Percentiles rank a stretch among this genome's conserved stretches.
These are phyloP conservation scores for Eimeria maxima DNA, from an alignment of 169 alveolate species.

Conservation along the genomic window DNA sequence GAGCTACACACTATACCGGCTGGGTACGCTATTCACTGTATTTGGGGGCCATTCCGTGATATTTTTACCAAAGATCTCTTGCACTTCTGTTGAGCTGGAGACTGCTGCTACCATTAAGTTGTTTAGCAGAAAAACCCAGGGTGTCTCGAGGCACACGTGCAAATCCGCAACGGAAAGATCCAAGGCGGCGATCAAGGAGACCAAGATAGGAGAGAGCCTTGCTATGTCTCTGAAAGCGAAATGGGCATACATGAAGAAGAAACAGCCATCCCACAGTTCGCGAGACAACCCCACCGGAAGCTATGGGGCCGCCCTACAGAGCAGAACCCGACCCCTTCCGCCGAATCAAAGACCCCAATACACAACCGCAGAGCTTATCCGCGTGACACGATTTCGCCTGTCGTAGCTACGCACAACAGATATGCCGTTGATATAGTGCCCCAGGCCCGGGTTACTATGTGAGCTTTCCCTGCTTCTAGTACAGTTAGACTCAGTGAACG, in stretches of 20 bases:
- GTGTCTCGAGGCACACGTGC: background rate
- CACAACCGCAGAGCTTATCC: too few relatives aligned
- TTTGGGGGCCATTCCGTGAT: slow-evolving; percentile 2
- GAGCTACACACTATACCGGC: too few relatives aligned
- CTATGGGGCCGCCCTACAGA: background rate
- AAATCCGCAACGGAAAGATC: background rate
- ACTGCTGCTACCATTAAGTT: background rate
- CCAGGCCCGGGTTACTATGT: too few relatives aligned
- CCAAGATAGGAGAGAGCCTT: background rate
- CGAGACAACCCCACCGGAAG: background rate
- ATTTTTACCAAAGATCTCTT: background rate
- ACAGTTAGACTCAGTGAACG: too few relatives aligned
- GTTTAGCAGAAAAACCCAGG: background rate
- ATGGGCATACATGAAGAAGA: background rate
- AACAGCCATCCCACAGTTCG: background rate
- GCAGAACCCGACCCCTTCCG: too few relatives aligned
- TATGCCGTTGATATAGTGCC: background rate
- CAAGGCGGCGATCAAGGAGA: background rate
- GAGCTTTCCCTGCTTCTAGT: too few relatives aligned
- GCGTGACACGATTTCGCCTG: background rate
- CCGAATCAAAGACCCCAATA: too few relatives aligned
- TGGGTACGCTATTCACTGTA: background rate
- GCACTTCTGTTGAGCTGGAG: background rate
- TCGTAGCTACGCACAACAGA: background rate
- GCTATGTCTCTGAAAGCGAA: background rate